A percentile compares a stretch with the other conserved stretches of the same genome.
phyloP scores from a whole-genome alignment of 345 rosid species.

The Raphanus sativus region DNA sequence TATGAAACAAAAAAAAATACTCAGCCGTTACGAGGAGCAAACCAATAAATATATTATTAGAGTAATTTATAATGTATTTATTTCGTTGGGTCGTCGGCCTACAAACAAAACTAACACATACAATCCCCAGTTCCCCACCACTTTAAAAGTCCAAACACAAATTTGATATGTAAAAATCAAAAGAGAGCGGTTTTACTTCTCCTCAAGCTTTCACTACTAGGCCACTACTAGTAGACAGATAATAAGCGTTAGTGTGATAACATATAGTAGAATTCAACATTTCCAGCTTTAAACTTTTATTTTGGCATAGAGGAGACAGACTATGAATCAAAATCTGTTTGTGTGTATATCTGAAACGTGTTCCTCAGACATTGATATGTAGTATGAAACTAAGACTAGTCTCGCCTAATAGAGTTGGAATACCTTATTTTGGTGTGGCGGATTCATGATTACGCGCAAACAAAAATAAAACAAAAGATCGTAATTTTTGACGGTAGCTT shows the following conservation, averaged over 20 bases:
- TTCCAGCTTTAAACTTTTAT: neutral
- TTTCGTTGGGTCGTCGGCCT: neutral
- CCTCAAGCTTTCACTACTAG: neutral
- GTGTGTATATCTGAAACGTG: neutral
- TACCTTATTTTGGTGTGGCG: neutral
- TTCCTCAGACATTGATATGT: neutral
- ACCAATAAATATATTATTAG: neutral
- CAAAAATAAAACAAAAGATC: neutral
- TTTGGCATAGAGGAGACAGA: neutral
- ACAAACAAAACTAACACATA: neutral
- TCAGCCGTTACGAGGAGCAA: neutral
- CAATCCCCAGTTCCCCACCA: neutral
- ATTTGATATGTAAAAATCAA: too few relatives aligned
- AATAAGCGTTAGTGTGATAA: neutral
- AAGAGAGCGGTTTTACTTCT: neutral
- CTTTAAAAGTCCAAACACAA: neutral
- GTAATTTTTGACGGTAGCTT: slow-evolving; percentile 1
- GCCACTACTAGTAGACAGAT: neutral
- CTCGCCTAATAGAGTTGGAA: neutral
- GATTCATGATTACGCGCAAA: neutral
- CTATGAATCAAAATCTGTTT: neutral
- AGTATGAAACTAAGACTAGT: neutral
- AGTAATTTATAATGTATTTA: neutral
- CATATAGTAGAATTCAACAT: neutral
- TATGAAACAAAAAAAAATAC: too few relatives aligned